A percentile compares a stretch with the other conserved stretches of the same genome.
Evolutionary conservation across 306 rosid species (phyloP).

Genomic region (Luffa acutangula): DNA sequence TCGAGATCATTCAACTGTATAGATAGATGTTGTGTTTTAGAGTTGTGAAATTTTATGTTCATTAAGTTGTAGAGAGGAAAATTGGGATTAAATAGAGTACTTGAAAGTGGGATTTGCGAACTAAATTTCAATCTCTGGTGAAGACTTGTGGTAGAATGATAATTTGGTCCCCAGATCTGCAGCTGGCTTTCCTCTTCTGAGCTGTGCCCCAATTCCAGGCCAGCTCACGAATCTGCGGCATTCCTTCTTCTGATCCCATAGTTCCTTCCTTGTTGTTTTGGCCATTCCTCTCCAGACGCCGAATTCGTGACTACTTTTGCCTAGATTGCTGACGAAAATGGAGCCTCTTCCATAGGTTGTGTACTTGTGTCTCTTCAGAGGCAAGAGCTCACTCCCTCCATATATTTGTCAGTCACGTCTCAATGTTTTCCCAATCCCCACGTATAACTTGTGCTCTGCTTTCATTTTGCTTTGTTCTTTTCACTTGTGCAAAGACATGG

Average conservation of each 20-base stretch:
- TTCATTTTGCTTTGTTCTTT: not conserved
- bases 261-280: not conserved
- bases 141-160: not conserved
- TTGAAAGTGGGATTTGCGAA: not conserved
- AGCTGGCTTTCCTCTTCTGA: not conserved
- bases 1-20: not conserved
- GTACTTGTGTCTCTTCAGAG: not conserved
- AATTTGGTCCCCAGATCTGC: not conserved
- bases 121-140: not conserved
- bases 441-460: not conserved
- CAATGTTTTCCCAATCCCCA: not conserved
- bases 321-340: not conserved
- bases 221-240: not conserved
- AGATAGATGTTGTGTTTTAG: not conserved
- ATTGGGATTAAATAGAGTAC: not conserved
- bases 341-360: not conserved
- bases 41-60: not conserved
- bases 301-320: not conserved
- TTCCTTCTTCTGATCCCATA: not conserved
- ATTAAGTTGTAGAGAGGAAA: not conserved
- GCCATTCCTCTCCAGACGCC: not conserved
- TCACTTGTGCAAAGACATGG: not conserved
- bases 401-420: not conserved
- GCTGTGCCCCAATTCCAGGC: not conserved
- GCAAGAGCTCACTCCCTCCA: not conserved